These are phyloP conservation scores for Shiraia bambusicola DNA, from an alignment of 2,329 filamentous ascomycete species.

Conservation along the genomic window DNA sequence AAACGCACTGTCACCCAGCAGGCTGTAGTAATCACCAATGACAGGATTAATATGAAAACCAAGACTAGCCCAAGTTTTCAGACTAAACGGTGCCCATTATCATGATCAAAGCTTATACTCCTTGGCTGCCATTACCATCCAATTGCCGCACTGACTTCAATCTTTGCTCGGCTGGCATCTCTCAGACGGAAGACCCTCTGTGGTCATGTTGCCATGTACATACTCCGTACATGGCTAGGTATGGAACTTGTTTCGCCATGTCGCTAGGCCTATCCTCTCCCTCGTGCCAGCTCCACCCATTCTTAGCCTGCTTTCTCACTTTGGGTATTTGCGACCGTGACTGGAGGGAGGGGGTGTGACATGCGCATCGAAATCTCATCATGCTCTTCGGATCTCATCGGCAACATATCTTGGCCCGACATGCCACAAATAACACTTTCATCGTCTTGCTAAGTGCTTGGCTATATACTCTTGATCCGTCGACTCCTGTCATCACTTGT, in stretches of 20 bases:
- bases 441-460: neutral
- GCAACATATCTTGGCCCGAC: neutral
- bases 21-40: too few species aligned
- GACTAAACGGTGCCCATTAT: too few species aligned
- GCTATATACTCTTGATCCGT: neutral
- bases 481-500: neutral
- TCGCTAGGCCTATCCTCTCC: neutral
- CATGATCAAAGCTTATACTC: too few species aligned
- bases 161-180: too few species aligned
- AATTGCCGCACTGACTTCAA: too few species aligned
- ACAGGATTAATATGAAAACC: too few species aligned
- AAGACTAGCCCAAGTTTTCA: too few species aligned
- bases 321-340: neutral
- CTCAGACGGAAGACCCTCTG: too few species aligned
- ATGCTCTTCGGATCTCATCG: constrained; percentile 3
- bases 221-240: neutral
- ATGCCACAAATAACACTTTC: neutral
- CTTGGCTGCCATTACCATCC: too few species aligned
- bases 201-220: neutral
- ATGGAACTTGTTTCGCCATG: neutral
- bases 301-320: neutral
- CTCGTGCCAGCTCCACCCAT: neutral
- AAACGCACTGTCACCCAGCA: too few species aligned
- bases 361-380: neutral
- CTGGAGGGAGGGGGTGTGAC: neutral